Base-by-base conservation (phyloP, 345 rosid species). In the Murraya paniculata region DNA sequence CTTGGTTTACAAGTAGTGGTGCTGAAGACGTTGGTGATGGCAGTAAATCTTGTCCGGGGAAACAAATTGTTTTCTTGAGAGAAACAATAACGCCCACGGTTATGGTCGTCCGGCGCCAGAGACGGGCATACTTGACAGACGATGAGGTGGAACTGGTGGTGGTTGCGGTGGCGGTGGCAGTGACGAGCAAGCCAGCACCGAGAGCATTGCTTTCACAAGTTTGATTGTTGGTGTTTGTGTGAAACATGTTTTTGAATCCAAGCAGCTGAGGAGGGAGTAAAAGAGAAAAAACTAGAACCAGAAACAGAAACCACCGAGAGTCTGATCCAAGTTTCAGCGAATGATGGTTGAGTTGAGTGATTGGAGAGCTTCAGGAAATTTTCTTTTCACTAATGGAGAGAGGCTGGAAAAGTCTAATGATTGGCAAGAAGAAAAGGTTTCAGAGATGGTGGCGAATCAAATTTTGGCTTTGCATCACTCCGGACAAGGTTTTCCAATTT, bases 41-140 rank as follows among this genome's bases (percentile, higher is more conserved):
- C 45, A 13, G 27, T 27, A 33, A 19, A 19, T 61, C 69, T 41
- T 30, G 60, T 48, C 21, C 72, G 16, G 9, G 72, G 24, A 0
- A 53, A 48, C 6, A 45, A 64, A 48, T 5, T 10, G 67, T 30
- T 38, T 48, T 77, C 50, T 58, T 77, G n/a, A 39, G 13, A 36
- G 75, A 67, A 22, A 77, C 22, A n/a, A 81, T 36, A 19, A 72
- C 1, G 5, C 77, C n/a, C 31, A 73, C 68, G 22, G 22, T 7
- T n/a, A 67, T 28, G 60, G 1, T 25, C 11, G 1, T 25, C 11
- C 78, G 64, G 14, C 80, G 78, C 84, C 84, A 81, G 30, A 73
- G 60, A 10, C 78, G 69, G 35, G 9, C 28, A 36, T 81, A 77
- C 28, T 62, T 81, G 28, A 2, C 64, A 41, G 75, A 30, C 3